These are phyloP conservation scores for Cyberlindnera misumaiensis DNA, from an alignment of 805 yeast species.

Conservation along the genomic window DNA sequence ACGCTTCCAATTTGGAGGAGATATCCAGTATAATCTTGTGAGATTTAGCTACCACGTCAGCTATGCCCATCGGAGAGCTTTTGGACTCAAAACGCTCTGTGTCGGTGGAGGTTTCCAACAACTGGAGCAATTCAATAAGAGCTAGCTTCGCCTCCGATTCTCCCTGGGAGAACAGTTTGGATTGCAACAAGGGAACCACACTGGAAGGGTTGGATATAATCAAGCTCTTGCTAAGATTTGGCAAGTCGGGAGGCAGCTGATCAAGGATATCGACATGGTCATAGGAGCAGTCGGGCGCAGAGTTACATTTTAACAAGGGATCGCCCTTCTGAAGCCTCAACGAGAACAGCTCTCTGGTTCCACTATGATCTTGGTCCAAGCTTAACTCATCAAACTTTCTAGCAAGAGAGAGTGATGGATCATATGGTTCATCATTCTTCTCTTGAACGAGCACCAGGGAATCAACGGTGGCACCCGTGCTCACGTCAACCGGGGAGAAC, in stretches of 20 bases:
- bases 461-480: not conserved
- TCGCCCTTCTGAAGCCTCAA: conserved; percentile 1
- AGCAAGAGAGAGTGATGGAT: conserved; percentile 8
- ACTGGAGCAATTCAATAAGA: no score
- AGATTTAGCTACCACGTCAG: no score
- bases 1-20: no score
- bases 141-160: no score
- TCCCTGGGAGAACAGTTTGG: no score
- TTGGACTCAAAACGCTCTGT: no score
- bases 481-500: not conserved
- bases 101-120: no score
- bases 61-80: no score
- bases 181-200: not conserved
- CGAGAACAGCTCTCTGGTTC: conserved; percentile 4
- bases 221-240: conserved; percentile 2
- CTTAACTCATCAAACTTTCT: conserved; percentile 5
- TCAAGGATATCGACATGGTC: conserved; percentile 23
- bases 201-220: not conserved
- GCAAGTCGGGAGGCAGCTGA: conserved; percentile 15
- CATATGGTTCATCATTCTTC: conserved; percentile 1
- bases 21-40: no score
- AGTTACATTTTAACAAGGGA: not conserved
- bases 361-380: not conserved
- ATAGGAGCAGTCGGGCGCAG: conserved; percentile 12
- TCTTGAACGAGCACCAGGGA: not conserved